phyloP scores from a whole-genome alignment of 257 asterid genomes.

The Solanum gandarillasii region DNA sequence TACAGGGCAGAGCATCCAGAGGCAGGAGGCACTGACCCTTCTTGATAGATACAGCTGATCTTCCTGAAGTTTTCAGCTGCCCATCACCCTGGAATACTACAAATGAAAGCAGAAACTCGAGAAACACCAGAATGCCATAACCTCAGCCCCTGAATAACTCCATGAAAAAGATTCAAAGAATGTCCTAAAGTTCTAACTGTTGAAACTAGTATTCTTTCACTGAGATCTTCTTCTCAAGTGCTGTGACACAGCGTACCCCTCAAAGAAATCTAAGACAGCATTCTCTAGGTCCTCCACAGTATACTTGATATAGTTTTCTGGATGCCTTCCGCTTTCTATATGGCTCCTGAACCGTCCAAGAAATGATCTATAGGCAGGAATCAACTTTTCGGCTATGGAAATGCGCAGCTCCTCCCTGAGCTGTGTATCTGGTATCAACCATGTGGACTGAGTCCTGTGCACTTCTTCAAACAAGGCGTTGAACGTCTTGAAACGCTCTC shows the following conservation, averaged over 20 bases:
- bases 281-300: slow-evolving; percentile 40
- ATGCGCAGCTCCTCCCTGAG: slow-evolving; percentile 36
- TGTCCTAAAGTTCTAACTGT: slow-evolving; percentile 38
- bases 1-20: slow-evolving; percentile 46
- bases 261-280: slow-evolving; percentile 36
- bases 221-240: slow-evolving; percentile 54
- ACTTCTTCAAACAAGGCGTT: slow-evolving; percentile 41
- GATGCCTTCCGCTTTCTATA: slow-evolving; percentile 37
- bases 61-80: slow-evolving; percentile 5
- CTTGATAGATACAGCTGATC: slow-evolving; percentile 14
- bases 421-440: slow-evolving; percentile 43
- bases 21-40: slow-evolving; percentile 42
- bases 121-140: slow-evolving; percentile 12
- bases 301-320: slow-evolving; percentile 31
- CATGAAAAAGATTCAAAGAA: slow-evolving; percentile 56
- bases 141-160: slow-evolving; percentile 36
- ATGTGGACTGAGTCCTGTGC: slow-evolving; percentile 30
- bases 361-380: slow-evolving; percentile 40
- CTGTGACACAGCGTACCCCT: slow-evolving; percentile 6
- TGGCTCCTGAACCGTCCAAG: slow-evolving; percentile 39
- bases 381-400: slow-evolving; percentile 23
- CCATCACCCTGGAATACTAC: background rate
- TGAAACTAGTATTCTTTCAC: slow-evolving; percentile 16
- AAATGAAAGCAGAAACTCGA: slow-evolving; percentile 5
- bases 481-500: slow-evolving; percentile 34